Evolutionary conservation across 2,329 filamentous ascomycete species (phyloP).

Genomic region (Botrytis tulipae): DNA sequence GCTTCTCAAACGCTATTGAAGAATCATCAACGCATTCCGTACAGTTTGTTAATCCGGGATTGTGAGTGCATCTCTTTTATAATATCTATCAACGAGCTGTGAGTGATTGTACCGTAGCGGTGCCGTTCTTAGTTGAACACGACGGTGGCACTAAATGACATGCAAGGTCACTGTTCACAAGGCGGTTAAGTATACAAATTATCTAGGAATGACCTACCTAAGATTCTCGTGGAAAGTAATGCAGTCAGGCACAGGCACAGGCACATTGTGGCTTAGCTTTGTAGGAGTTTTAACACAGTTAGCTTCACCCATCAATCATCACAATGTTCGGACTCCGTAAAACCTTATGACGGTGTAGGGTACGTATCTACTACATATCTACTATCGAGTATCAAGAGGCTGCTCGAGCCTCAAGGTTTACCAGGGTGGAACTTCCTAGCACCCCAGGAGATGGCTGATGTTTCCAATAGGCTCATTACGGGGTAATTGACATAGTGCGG

Average conservation of each 20-base stretch:
- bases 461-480: conserved; percentile 7
- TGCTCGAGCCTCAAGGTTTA: conserved; percentile 12
- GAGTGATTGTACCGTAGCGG: not conserved
- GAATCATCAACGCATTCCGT: not conserved
- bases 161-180: conserved; percentile 17
- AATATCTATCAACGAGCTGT: not conserved
- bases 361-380: conserved; percentile 8
- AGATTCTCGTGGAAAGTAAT: not conserved
- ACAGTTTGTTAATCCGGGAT: not conserved
- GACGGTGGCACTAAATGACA: not conserved
- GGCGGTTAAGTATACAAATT: conserved; percentile 9
- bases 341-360: conserved; percentile 17
- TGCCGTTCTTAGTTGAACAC: conserved; percentile 2
- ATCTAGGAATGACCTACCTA: conserved; percentile 7
- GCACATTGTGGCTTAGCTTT: conserved; percentile 20
- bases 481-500: conserved; percentile 7
- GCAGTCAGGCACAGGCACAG: conserved; percentile 8
- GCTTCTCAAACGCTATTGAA: conserved; percentile 11
- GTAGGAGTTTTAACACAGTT: conserved; percentile 3
- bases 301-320: conserved; percentile 1
- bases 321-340: not conserved
- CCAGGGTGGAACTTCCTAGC: not conserved
- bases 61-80: not conserved
- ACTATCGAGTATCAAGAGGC: conserved; percentile 5
- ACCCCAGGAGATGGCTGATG: conserved; percentile 10